Evolutionary conservation across 352 stramenopile genomes (phyloP), one percentile per base, ranked within the genome.

Genomic region (Phytophthora pini): DNA sequence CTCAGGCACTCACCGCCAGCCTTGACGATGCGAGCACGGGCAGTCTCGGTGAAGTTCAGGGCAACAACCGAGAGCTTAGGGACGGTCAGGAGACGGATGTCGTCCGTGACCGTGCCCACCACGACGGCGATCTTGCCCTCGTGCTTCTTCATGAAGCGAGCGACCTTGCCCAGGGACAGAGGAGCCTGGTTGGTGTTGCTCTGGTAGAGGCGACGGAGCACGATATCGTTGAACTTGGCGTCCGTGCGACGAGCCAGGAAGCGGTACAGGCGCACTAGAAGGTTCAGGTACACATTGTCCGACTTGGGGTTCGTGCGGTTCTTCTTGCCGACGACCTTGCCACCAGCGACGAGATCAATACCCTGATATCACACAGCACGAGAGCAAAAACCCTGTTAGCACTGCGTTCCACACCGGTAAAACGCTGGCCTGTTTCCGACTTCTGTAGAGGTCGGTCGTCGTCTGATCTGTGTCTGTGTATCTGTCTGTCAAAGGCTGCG

Each of bases 291-390:
- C 69, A 98, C 94, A 92, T 99, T 99, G 60, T 99, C 90, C 56
- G 95, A 99, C 92, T 99, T 99, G 63, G 98, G 95, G 68, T 96
- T 97, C 70, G 88, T 98, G 65, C 97, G 97, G 80, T 96, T 95
- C 84, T 99, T 99, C 90, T 99, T 98, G 58, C 97, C 97, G 50
- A 97, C 89, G 79, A 98, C 93, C 83, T 98, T 98, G 81, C 98
- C 98, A 87, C 98, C 98, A 72, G 97, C 97, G 84, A 99, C 97
- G 74, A 99, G 87, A 98, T 99, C 98, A 80, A 99, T 99, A 97
- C 98, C 98, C 98, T 96, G 69, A 43, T 60, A 39, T 20, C 50
- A 61, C n/a, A 64, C 17, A 71, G 13, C 31, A 63, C 57, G 72
- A 36, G 12, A 36, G 20, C 47, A 49, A 68, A 34, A 36, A 36